Evolutionary conservation across 805 yeast genomes (phyloP).

Genomic region (Starmerella stigmatis): DNA sequence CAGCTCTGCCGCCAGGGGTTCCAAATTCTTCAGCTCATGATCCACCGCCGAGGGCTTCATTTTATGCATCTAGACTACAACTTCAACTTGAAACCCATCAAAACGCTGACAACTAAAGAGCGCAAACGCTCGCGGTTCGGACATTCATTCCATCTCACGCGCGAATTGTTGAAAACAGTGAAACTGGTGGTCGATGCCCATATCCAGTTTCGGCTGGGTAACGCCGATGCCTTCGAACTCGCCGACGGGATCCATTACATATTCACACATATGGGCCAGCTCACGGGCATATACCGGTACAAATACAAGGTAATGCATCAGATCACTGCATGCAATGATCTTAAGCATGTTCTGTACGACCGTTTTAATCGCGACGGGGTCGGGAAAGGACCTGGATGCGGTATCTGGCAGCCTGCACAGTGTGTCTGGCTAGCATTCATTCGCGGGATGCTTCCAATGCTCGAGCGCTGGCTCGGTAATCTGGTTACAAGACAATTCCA

Average conservation of each 20-base stretch:
- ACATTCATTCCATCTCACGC: conserved; percentile 83
- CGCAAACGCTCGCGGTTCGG: conserved; percentile 94
- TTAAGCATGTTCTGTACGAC: conserved; percentile 83
- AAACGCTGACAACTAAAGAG: conserved; percentile 91
- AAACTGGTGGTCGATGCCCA: conserved; percentile 88
- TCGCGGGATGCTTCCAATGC: conserved; percentile 81
- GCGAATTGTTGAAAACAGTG: conserved; percentile 76
- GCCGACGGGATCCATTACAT: conserved; percentile 92
- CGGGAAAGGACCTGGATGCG: conserved; percentile 98
- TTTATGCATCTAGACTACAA: conserved; percentile 91
- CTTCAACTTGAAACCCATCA: conserved; percentile 91
- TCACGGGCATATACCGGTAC: conserved; percentile 93
- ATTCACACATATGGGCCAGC: conserved; percentile 85
- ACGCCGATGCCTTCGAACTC: conserved; percentile 81
- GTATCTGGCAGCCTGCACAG: conserved; percentile 99
- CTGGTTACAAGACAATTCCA: conserved; percentile 86
- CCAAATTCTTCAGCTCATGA: conserved; percentile 79
- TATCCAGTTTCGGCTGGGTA: conserved; percentile 80
- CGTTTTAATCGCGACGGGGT: conserved; percentile 65
- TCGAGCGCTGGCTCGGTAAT: conserved; percentile 93
- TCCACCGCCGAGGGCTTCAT: conserved; percentile 83
- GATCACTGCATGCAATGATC: conserved; percentile 86
- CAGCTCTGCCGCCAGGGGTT: conserved; percentile 90
- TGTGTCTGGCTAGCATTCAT: conserved; percentile 87
- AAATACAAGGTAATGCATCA: conserved; percentile 98